Evolutionary conservation across 805 yeast genomes (phyloP).

Genomic region (Saturnispora zaruensis): DNA sequence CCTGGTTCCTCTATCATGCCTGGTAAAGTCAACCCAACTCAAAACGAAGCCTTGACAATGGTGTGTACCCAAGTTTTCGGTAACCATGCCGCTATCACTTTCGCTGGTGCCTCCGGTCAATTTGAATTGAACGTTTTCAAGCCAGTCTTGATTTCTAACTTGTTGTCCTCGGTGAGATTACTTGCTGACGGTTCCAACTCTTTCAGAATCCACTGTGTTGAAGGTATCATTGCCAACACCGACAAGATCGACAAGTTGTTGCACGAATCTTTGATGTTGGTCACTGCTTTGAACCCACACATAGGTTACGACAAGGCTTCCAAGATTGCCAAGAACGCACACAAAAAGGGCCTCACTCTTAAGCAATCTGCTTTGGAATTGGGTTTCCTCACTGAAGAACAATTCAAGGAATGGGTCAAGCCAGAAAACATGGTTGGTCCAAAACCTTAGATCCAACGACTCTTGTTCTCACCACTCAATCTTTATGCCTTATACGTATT

Average conservation of each 20-base stretch:
- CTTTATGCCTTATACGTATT: not conserved
- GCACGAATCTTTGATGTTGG: slow-evolving; percentile 95
- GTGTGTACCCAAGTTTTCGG: slow-evolving; percentile 97
- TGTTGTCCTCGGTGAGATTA: slow-evolving; percentile 78
- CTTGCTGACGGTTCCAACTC: slow-evolving; percentile 85
- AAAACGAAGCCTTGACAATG: slow-evolving; percentile 98
- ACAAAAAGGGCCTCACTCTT: slow-evolving; percentile 92
- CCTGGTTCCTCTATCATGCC: slow-evolving; percentile 99
- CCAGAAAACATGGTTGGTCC: slow-evolving; percentile 99
- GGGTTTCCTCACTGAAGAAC: slow-evolving; percentile 71
- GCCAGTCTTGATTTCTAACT: slow-evolving; percentile 89
- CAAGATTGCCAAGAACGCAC: slow-evolving; percentile 97
- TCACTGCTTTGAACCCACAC: slow-evolving; percentile 97
- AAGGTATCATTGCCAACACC: slow-evolving; percentile 82
- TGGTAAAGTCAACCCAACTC: slow-evolving; percentile 98
- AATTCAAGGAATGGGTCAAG: slow-evolving; percentile 93
- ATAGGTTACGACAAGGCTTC: slow-evolving; percentile 97
- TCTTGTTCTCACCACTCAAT: not conserved
- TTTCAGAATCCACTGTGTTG: slow-evolving; percentile 91
- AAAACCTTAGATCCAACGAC: slow-evolving; percentile 26
- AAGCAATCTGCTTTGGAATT: slow-evolving; percentile 92
- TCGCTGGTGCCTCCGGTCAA: slow-evolving; percentile 98
- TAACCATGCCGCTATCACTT: slow-evolving; percentile 89
- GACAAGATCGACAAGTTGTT: slow-evolving; percentile 80
- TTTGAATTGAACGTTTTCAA: slow-evolving; percentile 97